Evolutionary conservation across 345 rosid species (phyloP).

Genomic region (Citrus sp.): DNA sequence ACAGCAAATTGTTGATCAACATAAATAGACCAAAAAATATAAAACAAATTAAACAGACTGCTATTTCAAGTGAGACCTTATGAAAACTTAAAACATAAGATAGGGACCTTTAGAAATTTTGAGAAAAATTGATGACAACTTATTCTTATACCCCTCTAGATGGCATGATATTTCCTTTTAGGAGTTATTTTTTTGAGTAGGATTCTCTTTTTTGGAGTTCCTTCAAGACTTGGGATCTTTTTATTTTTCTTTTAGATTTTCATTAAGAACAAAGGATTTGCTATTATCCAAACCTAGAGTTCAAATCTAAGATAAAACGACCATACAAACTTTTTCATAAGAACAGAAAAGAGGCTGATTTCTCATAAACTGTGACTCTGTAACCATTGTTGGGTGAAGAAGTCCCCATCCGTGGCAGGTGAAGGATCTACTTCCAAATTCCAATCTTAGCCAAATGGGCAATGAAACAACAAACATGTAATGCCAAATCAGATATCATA

Average conservation of each 20-base stretch:
- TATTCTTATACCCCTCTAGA: not conserved
- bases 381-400: too few species aligned
- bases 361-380: not conserved
- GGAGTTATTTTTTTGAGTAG: not conserved
- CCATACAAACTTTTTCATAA: not conserved
- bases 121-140: too few species aligned
- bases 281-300: not conserved
- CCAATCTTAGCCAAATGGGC: too few species aligned
- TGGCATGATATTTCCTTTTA: not conserved
- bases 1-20: not conserved
- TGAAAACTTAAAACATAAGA: not conserved
- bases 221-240: not conserved
- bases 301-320: not conserved
- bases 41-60: not conserved
- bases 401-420: too few species aligned
- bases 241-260: not conserved
- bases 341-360: not conserved
- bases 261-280: not conserved
- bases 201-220: not conserved
- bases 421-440: too few species aligned
- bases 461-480: not conserved
- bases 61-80: not conserved
- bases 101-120: not conserved
- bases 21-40: not conserved
- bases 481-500: not conserved